Evolutionary conservation across 768 basidiomycete species (phyloP).

Genomic region (Suillus lakei): DNA sequence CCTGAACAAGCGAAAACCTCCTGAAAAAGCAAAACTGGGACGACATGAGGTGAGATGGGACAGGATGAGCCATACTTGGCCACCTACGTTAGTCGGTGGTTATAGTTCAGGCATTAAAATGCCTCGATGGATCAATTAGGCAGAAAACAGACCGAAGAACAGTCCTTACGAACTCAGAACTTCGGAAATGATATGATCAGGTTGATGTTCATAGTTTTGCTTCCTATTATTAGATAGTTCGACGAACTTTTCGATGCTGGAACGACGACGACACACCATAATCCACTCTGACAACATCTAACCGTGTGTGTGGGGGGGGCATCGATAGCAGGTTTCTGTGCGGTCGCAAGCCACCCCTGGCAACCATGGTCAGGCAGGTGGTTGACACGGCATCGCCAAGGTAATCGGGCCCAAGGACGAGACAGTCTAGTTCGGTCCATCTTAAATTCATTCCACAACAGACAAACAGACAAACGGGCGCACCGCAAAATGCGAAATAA

Average conservation of each 20-base stretch:
- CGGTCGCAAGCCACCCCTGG: conserved; percentile 42
- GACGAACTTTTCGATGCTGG: conserved; percentile 47
- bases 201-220: background rate
- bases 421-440: conserved; percentile 47
- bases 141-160: background rate
- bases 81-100: background rate
- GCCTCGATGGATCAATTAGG: background rate
- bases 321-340: no score
- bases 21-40: no score
- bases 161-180: conserved; percentile 38
- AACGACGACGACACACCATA: no score
- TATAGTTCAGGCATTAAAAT: background rate
- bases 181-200: no score
- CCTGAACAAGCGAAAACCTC: background rate
- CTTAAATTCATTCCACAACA: background rate
- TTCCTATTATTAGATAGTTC: conserved; percentile 31
- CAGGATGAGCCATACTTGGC: background rate
- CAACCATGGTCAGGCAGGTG: conserved; percentile 39
- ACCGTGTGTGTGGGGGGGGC: no score
- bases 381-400: conserved; percentile 49
- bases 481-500: conserved; percentile 61
- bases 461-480: conserved; percentile 10
- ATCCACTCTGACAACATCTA: no score
- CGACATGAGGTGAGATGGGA: background rate
- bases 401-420: conserved; percentile 63